These are phyloP conservation scores for Marasmius oreades DNA, from an alignment of 1,284 basidiomycete species.

Conservation along the genomic window DNA sequence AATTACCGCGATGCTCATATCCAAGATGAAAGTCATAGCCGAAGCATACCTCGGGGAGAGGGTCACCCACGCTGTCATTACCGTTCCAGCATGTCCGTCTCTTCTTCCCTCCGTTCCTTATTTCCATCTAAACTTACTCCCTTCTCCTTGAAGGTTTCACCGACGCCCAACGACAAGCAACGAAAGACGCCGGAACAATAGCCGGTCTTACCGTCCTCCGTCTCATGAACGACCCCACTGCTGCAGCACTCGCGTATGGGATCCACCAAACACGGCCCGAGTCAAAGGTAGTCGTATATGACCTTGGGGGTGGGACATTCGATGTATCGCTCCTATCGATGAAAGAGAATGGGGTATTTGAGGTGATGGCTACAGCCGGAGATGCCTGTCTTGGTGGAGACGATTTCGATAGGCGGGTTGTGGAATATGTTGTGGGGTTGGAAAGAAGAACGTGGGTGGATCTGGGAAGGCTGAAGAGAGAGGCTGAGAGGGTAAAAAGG, in stretches of 20 bases:
- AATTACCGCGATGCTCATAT: constrained; percentile 95
- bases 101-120: background rate
- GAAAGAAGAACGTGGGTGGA: constrained; percentile 57
- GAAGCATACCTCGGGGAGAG: constrained; percentile 92
- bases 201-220: constrained; percentile 91
- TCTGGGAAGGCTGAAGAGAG: constrained; percentile 84
- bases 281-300: constrained; percentile 95
- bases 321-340: constrained; percentile 98
- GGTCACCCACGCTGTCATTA: constrained; percentile 89
- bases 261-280: constrained; percentile 87
- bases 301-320: constrained; percentile 98
- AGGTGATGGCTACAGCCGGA: constrained; percentile 98
- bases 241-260: constrained; percentile 94
- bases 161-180: constrained; percentile 94
- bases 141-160: constrained; percentile 71
- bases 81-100: constrained; percentile 73
- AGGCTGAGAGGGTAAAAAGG: constrained; percentile 78
- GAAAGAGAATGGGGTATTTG: constrained; percentile 98
- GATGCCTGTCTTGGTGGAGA: constrained; percentile 99
- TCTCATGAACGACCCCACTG: constrained; percentile 96
- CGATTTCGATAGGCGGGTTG: constrained; percentile 98
- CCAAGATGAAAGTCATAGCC: constrained; percentile 98
- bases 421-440: constrained; percentile 83
- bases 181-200: constrained; percentile 92
- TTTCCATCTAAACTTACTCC: background rate